phyloP scores from a whole-genome alignment of 352 stramenopile genomes.

The Globisporangium megalacanthum region DNA sequence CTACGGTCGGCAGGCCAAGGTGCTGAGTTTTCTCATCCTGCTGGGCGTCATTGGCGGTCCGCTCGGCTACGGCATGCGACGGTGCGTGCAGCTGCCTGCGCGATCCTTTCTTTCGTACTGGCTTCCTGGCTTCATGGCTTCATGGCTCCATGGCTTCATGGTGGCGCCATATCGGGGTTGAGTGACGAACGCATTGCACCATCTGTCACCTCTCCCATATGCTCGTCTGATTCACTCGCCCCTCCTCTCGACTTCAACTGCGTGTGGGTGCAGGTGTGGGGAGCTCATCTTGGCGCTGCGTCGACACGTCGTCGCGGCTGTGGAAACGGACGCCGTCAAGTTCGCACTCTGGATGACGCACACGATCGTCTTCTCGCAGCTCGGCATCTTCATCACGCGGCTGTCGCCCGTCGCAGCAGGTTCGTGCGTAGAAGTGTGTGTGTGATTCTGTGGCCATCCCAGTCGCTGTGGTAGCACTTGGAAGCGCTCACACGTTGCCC shows the following conservation, averaged over 20 bases:
- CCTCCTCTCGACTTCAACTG: not conserved
- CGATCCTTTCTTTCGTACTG: no score
- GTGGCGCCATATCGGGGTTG: not conserved
- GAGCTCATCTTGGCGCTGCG: constrained; percentile 38
- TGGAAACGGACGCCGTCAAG: constrained; percentile 24
- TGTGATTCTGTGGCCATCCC: not conserved
- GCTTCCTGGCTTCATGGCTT: no score
- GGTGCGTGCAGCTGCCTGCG: constrained; percentile 1
- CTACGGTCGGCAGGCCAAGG: constrained; percentile 61
- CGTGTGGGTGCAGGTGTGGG: constrained; percentile 20
- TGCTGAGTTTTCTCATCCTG: constrained; percentile 71
- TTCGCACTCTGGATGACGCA: constrained; percentile 60
- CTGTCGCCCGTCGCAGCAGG: constrained; percentile 60
- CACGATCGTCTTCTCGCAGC: constrained; percentile 61
- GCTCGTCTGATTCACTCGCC: no score
- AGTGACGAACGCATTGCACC: not conserved
- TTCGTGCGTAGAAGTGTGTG: constrained; percentile 5
- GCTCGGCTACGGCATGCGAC: constrained; percentile 67
- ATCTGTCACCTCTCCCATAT: not conserved
- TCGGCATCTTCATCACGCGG: constrained; percentile 67
- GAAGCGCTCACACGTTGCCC: no score
- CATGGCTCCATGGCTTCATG: constrained; percentile 1
- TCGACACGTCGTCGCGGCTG: constrained; percentile 33
- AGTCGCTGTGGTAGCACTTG: no score
- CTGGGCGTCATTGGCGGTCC: constrained; percentile 76